These are phyloP conservation scores for Fagopyrum esculentum DNA, from an alignment of 148 eudicot species.

Conservation along the genomic window DNA sequence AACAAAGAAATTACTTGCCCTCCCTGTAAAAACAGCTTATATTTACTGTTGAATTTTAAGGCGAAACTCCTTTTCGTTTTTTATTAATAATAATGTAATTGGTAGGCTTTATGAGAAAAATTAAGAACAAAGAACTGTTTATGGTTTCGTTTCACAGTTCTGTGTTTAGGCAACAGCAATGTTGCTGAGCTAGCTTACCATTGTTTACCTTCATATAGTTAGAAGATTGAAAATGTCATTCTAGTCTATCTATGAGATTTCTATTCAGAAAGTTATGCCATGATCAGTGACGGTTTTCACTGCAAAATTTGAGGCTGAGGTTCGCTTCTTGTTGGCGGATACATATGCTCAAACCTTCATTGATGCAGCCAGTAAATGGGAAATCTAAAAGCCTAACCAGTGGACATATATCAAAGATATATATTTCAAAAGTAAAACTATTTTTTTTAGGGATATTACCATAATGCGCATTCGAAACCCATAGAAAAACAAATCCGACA, in stretches of 20 bases:
- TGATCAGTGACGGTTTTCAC: neutral
- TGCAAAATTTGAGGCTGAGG: neutral
- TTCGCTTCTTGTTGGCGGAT: no score
- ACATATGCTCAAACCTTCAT: no score
- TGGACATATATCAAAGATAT: no score
- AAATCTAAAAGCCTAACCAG: no score
- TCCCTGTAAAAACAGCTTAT: constrained; percentile 7
- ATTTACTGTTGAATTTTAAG: neutral
- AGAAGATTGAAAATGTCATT: neutral
- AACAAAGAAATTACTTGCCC: constrained; percentile 5
- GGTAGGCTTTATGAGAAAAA: neutral
- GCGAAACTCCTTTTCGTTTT: neutral
- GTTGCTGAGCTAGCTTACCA: constrained; percentile 1
- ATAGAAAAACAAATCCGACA: no score
- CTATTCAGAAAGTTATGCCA: neutral
- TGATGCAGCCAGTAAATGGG: no score
- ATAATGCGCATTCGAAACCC: no score
- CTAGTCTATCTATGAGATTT: neutral
- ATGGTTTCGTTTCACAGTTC: constrained; percentile 4
- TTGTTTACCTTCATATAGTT: constrained; percentile 7
- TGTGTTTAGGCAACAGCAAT: constrained; percentile 4
- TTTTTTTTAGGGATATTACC: no score
- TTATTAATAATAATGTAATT: neutral
- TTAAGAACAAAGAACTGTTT: neutral
- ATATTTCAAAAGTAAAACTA: no score